Base-by-base conservation (phyloP, 768 basidiomycete species). In the Suillus cothurnatus region DNA sequence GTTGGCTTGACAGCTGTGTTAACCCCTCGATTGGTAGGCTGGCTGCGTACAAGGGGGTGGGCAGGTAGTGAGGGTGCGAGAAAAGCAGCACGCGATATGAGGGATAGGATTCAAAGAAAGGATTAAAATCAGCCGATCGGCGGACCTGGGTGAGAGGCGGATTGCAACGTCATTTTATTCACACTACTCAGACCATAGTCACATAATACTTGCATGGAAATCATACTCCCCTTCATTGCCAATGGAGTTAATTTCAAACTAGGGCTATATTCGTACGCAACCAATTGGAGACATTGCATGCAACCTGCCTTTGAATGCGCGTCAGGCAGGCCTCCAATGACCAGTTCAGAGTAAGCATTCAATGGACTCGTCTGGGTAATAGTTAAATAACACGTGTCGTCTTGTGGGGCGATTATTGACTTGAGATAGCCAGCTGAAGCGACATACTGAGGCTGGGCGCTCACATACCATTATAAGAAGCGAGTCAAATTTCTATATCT, bases 1-100 rank as follows among this genome's bases (percentile, higher is more conserved):
- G 86, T 97, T 0, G 97, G 95, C 0, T 77, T 96, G 67, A 98
- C 97, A 0, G 94, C 93, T 1, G 89, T 88, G 1, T 79, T 93
- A 61, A 97, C 95, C 0, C 95, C 95, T 0, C 84, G 84, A 68
- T 76, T 98, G n/a, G 95, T 97, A 5, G 83, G 84, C 23, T 97
- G 93, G 93, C 78, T 98, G 61, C 81, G 86, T n/a, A 79, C 76
- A 41, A 80, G 89, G 67, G 95, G 95, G 1, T 98, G 94, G 94
- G 88, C 86, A 2, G 90, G 92, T 15, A 80, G 85, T 28, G 85
- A 82, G n/a, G 91, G 92, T 6, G 83, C 90, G 8, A 82, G 79
- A 69, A 83, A 89, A 43, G 93, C 91, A 15, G 87, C 87, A 55
- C 65, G 69, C 62, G 80, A 80, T 57, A 73, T 81, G 70, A 74